These are phyloP conservation scores for Glebionis coronaria DNA, from an alignment of 129 eudicot species.

Conservation along the genomic window DNA sequence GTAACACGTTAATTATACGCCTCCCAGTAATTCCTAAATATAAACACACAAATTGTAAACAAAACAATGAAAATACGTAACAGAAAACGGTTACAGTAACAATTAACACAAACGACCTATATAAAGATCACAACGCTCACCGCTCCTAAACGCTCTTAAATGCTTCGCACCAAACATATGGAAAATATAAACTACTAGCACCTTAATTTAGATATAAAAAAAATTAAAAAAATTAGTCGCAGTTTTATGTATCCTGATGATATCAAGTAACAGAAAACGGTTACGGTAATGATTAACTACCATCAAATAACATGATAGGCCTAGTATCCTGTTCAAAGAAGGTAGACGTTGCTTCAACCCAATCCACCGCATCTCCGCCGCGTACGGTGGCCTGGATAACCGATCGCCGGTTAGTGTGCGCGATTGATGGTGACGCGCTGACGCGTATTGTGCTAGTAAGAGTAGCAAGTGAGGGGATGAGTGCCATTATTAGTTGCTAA, in stretches of 20 bases:
- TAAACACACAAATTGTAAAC: not conserved
- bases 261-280: not conserved
- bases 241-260: too few relatives aligned
- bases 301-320: constrained; percentile 92
- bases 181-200: too few relatives aligned
- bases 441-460: constrained; percentile 22
- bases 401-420: constrained; percentile 22
- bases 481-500: constrained; percentile 31
- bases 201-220: too few relatives aligned
- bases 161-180: too few relatives aligned
- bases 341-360: constrained; percentile 57
- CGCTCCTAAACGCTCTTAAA: too few relatives aligned
- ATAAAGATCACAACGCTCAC: too few relatives aligned
- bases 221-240: too few relatives aligned
- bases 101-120: too few relatives aligned
- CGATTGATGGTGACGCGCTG: constrained; percentile 15
- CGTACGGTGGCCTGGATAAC: constrained; percentile 36
- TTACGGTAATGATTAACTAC: constrained; percentile 24
- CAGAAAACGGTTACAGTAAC: too few relatives aligned
- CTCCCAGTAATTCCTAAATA: too few relatives aligned
- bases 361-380: constrained; percentile 45
- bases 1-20: too few relatives aligned
- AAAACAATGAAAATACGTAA: not conserved
- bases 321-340: constrained; percentile 78
- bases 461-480: constrained; percentile 18